Conservation (phyloP, 768 basidiomycete species). For the Mycena rebaudengoi region DNA sequence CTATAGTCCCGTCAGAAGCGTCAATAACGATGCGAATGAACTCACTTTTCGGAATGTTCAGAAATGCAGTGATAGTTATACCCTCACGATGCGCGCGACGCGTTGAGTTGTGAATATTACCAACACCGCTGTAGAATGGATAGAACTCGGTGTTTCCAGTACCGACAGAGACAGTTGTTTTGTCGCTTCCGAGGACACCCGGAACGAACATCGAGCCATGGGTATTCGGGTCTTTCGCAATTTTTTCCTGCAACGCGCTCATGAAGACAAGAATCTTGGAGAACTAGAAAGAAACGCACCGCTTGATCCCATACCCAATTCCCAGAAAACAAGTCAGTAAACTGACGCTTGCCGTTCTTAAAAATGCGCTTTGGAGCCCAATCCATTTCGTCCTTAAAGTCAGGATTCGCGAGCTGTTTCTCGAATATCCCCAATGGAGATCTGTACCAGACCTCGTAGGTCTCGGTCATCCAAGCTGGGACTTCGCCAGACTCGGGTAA, state of each 20-base stretch:
- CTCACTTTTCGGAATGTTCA: slow-evolving; percentile 27
- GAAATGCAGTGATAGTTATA: not conserved
- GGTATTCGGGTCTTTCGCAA: slow-evolving; percentile 24
- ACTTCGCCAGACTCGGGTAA: slow-evolving; percentile 6
- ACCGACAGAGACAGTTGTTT: slow-evolving; percentile 26
- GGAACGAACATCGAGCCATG: slow-evolving; percentile 26
- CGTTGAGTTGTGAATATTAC: slow-evolving; percentile 18
- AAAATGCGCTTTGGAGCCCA: slow-evolving; percentile 27
- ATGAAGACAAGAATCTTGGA: not conserved
- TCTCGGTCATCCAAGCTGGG: slow-evolving; percentile 36
- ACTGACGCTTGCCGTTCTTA: slow-evolving; percentile 13
- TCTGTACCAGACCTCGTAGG: slow-evolving; percentile 34
- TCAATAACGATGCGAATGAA: not conserved
- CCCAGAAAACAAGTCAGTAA: slow-evolving; percentile 32
- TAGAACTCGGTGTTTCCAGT: slow-evolving; percentile 30
- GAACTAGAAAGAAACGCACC: slow-evolving; percentile 32
- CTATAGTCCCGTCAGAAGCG: not conserved
- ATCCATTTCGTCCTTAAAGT: slow-evolving; percentile 32
- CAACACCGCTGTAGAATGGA: slow-evolving; percentile 26
- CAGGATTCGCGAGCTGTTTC: slow-evolving; percentile 28
- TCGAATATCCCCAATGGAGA: slow-evolving; percentile 22
- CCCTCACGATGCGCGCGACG: slow-evolving; percentile 19
- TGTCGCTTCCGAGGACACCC: slow-evolving; percentile 26
- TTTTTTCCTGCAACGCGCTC: slow-evolving; percentile 34
- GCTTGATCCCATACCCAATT: slow-evolving; percentile 39